Evolutionary conservation across 2,329 filamentous ascomycete genomes (phyloP).

Genomic region (Ilyonectria mors-panacis): DNA sequence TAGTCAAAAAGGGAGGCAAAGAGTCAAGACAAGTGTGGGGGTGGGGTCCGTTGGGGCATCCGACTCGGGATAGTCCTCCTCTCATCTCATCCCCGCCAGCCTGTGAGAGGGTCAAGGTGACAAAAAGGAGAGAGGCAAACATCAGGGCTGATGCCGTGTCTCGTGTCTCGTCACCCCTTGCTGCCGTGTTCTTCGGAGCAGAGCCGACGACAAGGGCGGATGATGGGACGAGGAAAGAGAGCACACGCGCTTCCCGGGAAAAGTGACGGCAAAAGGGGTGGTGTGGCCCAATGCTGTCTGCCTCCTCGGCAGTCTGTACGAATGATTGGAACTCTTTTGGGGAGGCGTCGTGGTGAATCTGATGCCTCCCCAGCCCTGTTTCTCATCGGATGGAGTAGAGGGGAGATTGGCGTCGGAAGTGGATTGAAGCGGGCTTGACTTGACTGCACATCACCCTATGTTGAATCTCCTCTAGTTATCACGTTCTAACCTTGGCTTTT

Average conservation of each 20-base stretch:
- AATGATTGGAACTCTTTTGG: conserved; percentile 27
- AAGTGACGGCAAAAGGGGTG: conserved; percentile 1
- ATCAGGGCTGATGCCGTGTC: conserved; percentile 8
- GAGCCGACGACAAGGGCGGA: conserved; percentile 4
- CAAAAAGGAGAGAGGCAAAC: background rate
- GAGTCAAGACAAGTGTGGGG: conserved; percentile 18
- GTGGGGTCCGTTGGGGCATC: conserved; percentile 20
- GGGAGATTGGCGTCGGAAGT: background rate
- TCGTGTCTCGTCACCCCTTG: conserved; percentile 17
- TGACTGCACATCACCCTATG: background rate
- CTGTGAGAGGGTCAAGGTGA: conserved; percentile 12
- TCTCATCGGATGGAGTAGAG: conserved; percentile 1
- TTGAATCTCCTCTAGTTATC: background rate
- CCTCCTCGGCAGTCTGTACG: background rate
- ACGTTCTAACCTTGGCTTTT: background rate
- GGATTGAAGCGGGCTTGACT: background rate
- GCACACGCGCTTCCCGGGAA: conserved; percentile 10
- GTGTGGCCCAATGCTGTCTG: conserved; percentile 5
- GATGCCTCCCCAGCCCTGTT: conserved; percentile 5
- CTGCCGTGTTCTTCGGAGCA: background rate
- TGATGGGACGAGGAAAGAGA: conserved; percentile 19
- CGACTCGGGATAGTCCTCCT: conserved; percentile 19
- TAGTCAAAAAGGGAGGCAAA: conserved; percentile 2
- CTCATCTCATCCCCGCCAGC: background rate
- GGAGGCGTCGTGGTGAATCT: conserved; percentile 2